Evolutionary conservation across 2,329 filamentous ascomycete species (phyloP).

Genomic region (Fusarium circinatum): DNA sequence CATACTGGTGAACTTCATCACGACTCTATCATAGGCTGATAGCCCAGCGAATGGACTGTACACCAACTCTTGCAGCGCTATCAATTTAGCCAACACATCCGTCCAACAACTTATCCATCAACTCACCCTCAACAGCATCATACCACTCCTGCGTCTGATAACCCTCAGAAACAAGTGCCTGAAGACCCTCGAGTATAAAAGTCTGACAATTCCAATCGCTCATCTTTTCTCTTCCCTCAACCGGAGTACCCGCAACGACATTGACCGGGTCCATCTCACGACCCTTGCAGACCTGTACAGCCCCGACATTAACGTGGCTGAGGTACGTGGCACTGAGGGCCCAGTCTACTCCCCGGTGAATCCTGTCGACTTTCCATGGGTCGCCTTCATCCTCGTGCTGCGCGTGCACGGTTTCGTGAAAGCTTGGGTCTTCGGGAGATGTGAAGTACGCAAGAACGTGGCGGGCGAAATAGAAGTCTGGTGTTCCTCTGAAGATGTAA

Average conservation of each 20-base stretch:
- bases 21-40: background rate
- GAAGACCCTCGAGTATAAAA: background rate
- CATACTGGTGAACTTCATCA: constrained; percentile 17
- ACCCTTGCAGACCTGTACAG: background rate
- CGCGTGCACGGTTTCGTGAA: background rate
- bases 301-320: background rate
- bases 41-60: background rate
- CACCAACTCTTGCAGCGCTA: background rate
- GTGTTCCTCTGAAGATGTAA: background rate
- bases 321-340: background rate
- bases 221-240: background rate
- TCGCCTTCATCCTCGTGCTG: background rate
- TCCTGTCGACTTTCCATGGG: background rate
- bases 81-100: background rate
- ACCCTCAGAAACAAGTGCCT: background rate
- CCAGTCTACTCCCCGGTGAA: background rate
- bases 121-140: background rate
- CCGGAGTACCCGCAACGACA: background rate
- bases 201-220: background rate
- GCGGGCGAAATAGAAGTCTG: background rate
- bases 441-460: background rate
- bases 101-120: background rate
- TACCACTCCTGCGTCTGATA: background rate
- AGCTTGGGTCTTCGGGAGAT: background rate
- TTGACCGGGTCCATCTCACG: background rate